Evolutionary conservation across 441 rosid species (phyloP).

Genomic region (Croton setiger): DNA sequence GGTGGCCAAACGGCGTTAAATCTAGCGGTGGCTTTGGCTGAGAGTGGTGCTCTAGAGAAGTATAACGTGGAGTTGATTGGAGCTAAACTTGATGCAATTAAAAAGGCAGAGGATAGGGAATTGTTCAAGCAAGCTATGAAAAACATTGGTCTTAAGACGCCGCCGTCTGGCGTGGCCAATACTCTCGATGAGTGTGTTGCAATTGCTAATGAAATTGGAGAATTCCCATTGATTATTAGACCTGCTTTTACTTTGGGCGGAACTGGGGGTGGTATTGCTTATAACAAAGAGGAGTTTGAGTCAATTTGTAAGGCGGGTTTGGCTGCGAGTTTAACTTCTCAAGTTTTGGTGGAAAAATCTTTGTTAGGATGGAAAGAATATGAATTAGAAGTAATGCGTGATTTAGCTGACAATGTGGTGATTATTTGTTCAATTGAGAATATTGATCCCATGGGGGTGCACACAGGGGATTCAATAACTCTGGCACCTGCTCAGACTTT

Average conservation of each 20-base stretch:
- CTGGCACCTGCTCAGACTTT: constrained; percentile 96
- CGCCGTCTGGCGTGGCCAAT: constrained; percentile 85
- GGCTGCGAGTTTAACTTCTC: constrained; percentile 80
- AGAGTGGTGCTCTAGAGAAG: constrained; percentile 61
- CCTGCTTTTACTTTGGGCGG: constrained; percentile 94
- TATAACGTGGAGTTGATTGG: constrained; percentile 83
- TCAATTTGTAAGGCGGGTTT: constrained; percentile 73
- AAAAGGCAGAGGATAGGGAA: constrained; percentile 89
- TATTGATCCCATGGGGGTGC: constrained; percentile 98
- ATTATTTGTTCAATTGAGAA: constrained; percentile 94
- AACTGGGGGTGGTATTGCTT: constrained; percentile 93
- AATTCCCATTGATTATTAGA: constrained; percentile 86
- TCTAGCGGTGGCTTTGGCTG: constrained; percentile 84
- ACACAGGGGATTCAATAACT: constrained; percentile 93
- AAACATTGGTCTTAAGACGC: constrained; percentile 80
- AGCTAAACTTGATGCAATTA: constrained; percentile 77
- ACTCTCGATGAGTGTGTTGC: constrained; percentile 75
- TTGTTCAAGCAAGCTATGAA: constrained; percentile 85
- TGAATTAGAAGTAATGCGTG: constrained; percentile 96
- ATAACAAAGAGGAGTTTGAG: constrained; percentile 86
- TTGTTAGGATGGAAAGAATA: constrained; percentile 92
- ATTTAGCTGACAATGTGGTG: constrained; percentile 93
- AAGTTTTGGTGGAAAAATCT: constrained; percentile 91
- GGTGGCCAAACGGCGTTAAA: constrained; percentile 94
- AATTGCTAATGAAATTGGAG: constrained; percentile 71